phyloP scores from a whole-genome alignment of 78 protist genomes.

The Ministeria vibrans region DNA sequence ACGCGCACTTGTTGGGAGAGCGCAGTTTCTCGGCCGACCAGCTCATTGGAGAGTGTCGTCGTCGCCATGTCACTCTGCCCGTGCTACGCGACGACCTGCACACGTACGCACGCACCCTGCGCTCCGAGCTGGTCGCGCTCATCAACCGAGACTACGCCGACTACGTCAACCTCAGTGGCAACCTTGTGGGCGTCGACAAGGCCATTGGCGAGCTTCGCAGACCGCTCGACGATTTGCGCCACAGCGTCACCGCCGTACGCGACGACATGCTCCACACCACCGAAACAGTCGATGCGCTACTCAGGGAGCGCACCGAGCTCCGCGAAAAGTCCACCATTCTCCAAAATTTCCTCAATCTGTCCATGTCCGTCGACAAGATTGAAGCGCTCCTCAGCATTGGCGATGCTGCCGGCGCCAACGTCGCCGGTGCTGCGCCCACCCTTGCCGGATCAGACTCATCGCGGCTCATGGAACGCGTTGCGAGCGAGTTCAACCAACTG shows the following conservation, averaged over 20 bases:
- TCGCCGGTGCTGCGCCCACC: too few relatives aligned
- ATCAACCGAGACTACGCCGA: slow-evolving; percentile 49
- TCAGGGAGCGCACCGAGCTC: background rate
- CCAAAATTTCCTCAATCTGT: background rate
- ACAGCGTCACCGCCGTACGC: background rate
- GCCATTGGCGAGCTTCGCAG: background rate
- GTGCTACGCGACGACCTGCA: background rate
- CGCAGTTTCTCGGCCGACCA: too few relatives aligned
- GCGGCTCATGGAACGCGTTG: slow-evolving; percentile 19
- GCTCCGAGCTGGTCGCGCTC: slow-evolving; percentile 30
- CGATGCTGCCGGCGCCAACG: background rate
- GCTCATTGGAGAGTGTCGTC: too few relatives aligned
- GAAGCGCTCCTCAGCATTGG: background rate
- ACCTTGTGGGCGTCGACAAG: slow-evolving; percentile 35
- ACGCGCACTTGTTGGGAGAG: too few relatives aligned
- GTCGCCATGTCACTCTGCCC: background rate
- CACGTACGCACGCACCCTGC: background rate
- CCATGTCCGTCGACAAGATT: background rate
- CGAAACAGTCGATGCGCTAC: background rate
- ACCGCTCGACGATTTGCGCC: background rate
- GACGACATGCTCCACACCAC: background rate
- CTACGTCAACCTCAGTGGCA: slow-evolving; percentile 23
- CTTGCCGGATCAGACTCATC: too few relatives aligned
- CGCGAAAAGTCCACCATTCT: background rate
- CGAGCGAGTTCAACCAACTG: slow-evolving; percentile 34